phyloP scores from a whole-genome alignment of 805 yeast genomes.

The Candida pini region DNA sequence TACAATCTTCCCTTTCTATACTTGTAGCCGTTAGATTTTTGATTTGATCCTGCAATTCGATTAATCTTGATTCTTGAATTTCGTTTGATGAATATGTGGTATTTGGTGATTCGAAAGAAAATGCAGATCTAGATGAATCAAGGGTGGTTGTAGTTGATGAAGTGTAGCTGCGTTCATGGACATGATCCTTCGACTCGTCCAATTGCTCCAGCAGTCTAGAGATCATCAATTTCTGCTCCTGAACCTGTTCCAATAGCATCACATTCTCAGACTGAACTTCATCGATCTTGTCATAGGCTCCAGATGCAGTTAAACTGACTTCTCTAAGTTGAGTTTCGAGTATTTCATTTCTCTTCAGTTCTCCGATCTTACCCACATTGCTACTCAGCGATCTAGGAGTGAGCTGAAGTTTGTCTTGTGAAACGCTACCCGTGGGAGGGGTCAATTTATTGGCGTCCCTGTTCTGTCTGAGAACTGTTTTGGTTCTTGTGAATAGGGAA shows the following conservation, averaged over 20 bases:
- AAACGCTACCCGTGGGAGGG: neutral
- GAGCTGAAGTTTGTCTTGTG: neutral
- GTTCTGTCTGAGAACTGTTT: constrained; percentile 1
- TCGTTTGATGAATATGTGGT: neutral
- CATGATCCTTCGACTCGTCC: too few species aligned
- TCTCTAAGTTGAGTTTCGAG: constrained; percentile 19
- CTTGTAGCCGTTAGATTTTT: too few species aligned
- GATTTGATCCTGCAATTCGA: too few species aligned
- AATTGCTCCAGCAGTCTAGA: constrained; percentile 17
- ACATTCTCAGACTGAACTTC: constrained; percentile 18
- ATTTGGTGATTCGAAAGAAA: neutral
- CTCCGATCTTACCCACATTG: constrained; percentile 19
- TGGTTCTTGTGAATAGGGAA: constrained; percentile 4
- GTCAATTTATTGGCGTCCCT: neutral
- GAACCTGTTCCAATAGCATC: constrained; percentile 22
- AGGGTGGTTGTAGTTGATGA: neutral
- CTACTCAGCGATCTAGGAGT: constrained; percentile 16
- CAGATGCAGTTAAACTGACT: constrained; percentile 22
- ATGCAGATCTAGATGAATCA: neutral
- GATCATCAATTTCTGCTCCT: constrained; percentile 23
- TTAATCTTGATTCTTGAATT: too few species aligned
- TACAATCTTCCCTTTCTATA: too few species aligned
- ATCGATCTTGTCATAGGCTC: constrained; percentile 23
- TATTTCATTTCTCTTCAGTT: constrained; percentile 15
- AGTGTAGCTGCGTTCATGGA: too few species aligned